Conservation (phyloP, 148 eudicot genomes). For the Heliamphora exappendiculata region DNA sequence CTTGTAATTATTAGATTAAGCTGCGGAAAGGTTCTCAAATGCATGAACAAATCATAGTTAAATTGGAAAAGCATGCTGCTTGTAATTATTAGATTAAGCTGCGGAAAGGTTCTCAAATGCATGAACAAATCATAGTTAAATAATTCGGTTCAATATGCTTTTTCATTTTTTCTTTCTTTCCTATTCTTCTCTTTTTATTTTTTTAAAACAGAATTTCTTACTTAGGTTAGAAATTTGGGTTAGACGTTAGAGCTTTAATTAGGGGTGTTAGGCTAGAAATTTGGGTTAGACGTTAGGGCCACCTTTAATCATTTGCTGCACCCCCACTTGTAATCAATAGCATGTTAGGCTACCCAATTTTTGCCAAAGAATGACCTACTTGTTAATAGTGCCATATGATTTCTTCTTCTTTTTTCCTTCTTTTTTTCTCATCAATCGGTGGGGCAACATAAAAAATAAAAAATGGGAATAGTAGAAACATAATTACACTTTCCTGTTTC, state of each 20-base stretch:
- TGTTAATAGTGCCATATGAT: too few relatives aligned
- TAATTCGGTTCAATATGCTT: not conserved
- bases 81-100: not conserved
- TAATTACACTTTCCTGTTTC: not conserved
- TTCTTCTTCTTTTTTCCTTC: not conserved
- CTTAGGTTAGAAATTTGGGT: too few relatives aligned
- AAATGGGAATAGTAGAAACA: not conserved
- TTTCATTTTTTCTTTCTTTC: not conserved
- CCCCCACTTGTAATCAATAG: too few relatives aligned
- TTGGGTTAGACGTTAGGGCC: not conserved
- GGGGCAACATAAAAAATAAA: not conserved
- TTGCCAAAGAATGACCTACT: too few relatives aligned
- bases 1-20: not conserved
- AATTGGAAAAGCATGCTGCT: not conserved
- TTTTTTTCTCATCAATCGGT: not conserved
- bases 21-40: conserved; percentile 6
- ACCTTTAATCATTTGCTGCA: not conserved
- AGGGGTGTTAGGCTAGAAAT: too few relatives aligned
- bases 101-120: conserved; percentile 6
- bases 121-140: not conserved
- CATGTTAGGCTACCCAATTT: too few relatives aligned
- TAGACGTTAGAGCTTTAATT: not conserved
- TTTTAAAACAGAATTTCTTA: too few relatives aligned
- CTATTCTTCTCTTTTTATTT: not conserved
- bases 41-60: too few relatives aligned